A percentile compares a stretch with the other conserved stretches of the same genome.
Evolutionary conservation across 1,139 yeast genomes (phyloP).

Genomic region (Kodamaea anthophila): DNA sequence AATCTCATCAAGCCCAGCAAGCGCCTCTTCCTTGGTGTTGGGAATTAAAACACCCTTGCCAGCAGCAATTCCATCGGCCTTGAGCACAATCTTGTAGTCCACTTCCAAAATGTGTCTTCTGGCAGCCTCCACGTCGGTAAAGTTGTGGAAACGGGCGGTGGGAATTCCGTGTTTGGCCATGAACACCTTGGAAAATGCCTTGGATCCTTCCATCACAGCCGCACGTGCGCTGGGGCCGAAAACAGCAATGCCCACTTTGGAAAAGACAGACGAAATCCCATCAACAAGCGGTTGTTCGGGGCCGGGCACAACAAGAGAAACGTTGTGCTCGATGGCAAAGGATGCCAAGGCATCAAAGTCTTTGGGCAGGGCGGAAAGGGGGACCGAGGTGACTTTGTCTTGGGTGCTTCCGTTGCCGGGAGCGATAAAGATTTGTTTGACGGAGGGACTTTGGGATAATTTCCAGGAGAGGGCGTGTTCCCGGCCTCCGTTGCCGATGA

Average conservation of each 20-base stretch:
- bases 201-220: constrained; percentile 95
- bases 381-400: constrained; percentile 60
- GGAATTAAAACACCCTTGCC: constrained; percentile 99
- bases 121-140: constrained; percentile 71
- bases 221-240: constrained; percentile 93
- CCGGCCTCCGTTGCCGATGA: constrained; percentile 98
- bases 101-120: constrained; percentile 56
- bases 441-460: constrained; percentile 70
- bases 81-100: constrained; percentile 79
- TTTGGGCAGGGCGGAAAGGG: constrained; percentile 54
- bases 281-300: constrained; percentile 99
- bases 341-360: constrained; percentile 53
- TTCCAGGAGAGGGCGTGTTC: constrained; percentile 97
- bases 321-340: constrained; percentile 63
- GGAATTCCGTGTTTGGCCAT: constrained; percentile 92
- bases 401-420: constrained; percentile 96
- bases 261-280: constrained; percentile 72
- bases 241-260: constrained; percentile 81
- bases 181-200: constrained; percentile 88
- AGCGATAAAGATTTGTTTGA: constrained; percentile 74
- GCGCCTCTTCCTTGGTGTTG: constrained; percentile 74
- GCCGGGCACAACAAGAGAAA: constrained; percentile 87
- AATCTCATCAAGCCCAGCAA: constrained; percentile 74
- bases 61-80: constrained; percentile 97
- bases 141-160: constrained; percentile 84